phyloP scores from a whole-genome alignment of 2,329 filamentous ascomycete genomes.

The Thielaviopsis musarum region DNA sequence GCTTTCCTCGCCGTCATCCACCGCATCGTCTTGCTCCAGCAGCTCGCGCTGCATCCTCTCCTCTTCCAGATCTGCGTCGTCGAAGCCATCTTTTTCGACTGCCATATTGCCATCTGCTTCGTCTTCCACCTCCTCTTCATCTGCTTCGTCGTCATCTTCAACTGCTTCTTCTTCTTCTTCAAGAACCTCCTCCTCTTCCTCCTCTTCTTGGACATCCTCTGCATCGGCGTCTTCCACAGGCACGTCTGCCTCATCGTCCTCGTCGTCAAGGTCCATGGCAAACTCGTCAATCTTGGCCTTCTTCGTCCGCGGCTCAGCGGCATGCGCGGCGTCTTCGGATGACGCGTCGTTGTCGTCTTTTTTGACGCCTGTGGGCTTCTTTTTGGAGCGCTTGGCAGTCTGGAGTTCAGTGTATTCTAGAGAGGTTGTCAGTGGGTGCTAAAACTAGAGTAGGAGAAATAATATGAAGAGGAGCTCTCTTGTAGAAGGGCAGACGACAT shows the following conservation, averaged over 20 bases:
- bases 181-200: constrained; percentile 25
- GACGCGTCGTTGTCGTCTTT: constrained; percentile 31
- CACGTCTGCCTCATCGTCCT: constrained; percentile 22
- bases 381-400: constrained; percentile 56
- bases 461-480: background rate
- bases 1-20: constrained; percentile 42
- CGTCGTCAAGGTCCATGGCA: constrained; percentile 19
- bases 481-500: constrained; percentile 18
- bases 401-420: constrained; percentile 57
- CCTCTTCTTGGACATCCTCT: constrained; percentile 30
- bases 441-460: background rate
- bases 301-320: constrained; percentile 19
- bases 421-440: background rate
- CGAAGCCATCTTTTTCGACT: constrained; percentile 27
- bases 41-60: constrained; percentile 36
- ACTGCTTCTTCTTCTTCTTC: constrained; percentile 23
- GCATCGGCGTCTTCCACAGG: constrained; percentile 24
- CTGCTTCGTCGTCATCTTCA: constrained; percentile 28
- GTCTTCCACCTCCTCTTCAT: constrained; percentile 29
- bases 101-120: constrained; percentile 22
- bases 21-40: constrained; percentile 42
- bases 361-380: constrained; percentile 49
- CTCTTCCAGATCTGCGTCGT: constrained; percentile 31
- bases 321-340: constrained; percentile 19
- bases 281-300: constrained; percentile 31